Percentiles rank a stretch among this genome's conserved stretches.
Evolutionary conservation across 768 basidiomycete species (phyloP).

Genomic region (Tephrocybe sp.): DNA sequence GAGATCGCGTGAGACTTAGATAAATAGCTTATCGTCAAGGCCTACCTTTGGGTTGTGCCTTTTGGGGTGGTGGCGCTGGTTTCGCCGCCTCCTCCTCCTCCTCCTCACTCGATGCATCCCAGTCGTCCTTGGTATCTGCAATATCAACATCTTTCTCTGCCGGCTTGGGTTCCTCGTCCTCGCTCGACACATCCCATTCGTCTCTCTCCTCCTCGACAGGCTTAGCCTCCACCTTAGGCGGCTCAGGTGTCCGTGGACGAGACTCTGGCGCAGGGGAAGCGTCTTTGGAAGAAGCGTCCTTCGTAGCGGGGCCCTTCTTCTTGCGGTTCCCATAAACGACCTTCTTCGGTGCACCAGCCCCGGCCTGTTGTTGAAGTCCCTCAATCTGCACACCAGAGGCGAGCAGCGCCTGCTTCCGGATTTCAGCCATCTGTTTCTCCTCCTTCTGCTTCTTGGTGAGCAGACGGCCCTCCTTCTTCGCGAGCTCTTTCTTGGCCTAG

Average conservation of each 20-base stretch:
- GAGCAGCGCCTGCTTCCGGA: slow-evolving; percentile 86
- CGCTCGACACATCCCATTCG: slow-evolving; percentile 25
- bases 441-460: slow-evolving; percentile 98
- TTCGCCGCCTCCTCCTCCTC: slow-evolving; percentile 40
- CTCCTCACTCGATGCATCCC: slow-evolving; percentile 71
- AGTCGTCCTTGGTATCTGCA: slow-evolving; percentile 27
- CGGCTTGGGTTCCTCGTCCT: slow-evolving; percentile 29
- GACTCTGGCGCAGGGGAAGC: slow-evolving; percentile 56
- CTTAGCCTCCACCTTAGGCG: slow-evolving; percentile 22
- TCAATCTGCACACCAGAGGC: slow-evolving; percentile 90
- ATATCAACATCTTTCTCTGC: slow-evolving; percentile 16
- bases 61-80: slow-evolving; percentile 8
- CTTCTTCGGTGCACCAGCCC: slow-evolving; percentile 57
- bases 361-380: slow-evolving; percentile 67
- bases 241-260: slow-evolving; percentile 50
- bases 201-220: slow-evolving; percentile 40
- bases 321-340: slow-evolving; percentile 83
- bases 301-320: slow-evolving; percentile 61
- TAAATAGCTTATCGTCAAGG: too few relatives aligned
- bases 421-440: slow-evolving; percentile 87
- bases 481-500: slow-evolving; percentile 87
- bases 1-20: too few relatives aligned
- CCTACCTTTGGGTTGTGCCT: slow-evolving; percentile 14
- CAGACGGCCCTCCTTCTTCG: slow-evolving; percentile 91
- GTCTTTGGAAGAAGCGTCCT: slow-evolving; percentile 46